These are phyloP conservation scores for Leucogyrophana mollusca DNA, from an alignment of 768 basidiomycete species.

Conservation along the genomic window DNA sequence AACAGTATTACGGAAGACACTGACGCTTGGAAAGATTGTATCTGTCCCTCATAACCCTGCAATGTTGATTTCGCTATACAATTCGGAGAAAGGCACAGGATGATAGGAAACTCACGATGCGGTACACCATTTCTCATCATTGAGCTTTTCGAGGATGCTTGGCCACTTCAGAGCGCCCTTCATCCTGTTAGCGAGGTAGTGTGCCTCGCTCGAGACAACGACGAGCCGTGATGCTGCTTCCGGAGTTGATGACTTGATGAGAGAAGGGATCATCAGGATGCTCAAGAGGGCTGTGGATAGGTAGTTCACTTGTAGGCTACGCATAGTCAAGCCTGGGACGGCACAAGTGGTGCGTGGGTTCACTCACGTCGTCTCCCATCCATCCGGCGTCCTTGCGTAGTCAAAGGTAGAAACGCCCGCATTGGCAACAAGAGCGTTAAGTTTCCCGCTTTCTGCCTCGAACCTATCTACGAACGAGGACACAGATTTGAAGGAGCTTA, in stretches of 20 bases:
- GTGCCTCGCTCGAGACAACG: slow-evolving; percentile 29
- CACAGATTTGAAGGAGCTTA: slow-evolving; percentile 32
- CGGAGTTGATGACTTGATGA: slow-evolving; percentile 26
- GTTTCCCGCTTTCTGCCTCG: slow-evolving; percentile 22
- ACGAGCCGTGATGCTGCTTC: slow-evolving; percentile 24
- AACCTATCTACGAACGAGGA: slow-evolving; percentile 27
- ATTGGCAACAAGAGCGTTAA: slow-evolving; percentile 31
- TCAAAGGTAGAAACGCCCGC: slow-evolving; percentile 19
- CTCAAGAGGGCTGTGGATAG: slow-evolving; percentile 34
- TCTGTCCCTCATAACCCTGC: slow-evolving; percentile 22
- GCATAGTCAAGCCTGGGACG: neutral
- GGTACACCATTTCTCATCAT: slow-evolving; percentile 26
- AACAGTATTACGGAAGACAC: neutral
- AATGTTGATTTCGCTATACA: too few species aligned
- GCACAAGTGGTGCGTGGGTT: neutral
- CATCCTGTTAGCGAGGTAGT: slow-evolving; percentile 15
- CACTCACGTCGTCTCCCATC: slow-evolving; percentile 35
- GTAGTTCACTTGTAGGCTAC: slow-evolving; percentile 36
- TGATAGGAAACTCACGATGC: slow-evolving; percentile 21
- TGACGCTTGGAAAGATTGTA: slow-evolving; percentile 26
- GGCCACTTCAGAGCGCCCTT: slow-evolving; percentile 12
- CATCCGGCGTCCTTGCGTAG: slow-evolving; percentile 29
- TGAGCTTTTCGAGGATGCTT: slow-evolving; percentile 27
- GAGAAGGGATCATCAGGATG: slow-evolving; percentile 33
- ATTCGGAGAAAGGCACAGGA: too few species aligned